These are phyloP conservation scores for Populus hybrid DNA, from an alignment of 441 rosid genomes.

Conservation along the genomic window DNA sequence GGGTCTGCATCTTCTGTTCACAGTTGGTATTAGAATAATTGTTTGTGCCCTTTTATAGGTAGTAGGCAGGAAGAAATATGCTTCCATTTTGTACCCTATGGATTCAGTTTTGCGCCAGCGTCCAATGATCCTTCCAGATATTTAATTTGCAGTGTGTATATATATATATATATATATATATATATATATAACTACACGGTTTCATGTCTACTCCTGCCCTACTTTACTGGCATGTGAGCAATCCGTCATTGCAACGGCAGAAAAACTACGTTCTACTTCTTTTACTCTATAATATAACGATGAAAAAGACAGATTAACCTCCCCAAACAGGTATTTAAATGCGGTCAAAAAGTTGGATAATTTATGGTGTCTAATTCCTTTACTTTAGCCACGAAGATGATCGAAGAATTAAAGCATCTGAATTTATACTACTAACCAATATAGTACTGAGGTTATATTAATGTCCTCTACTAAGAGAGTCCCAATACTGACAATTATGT, in stretches of 20 bases:
- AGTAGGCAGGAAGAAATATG: neutral
- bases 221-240: neutral
- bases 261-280: slow-evolving; percentile 3
- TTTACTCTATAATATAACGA: neutral
- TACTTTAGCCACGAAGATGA: neutral
- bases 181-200: neutral
- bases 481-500: neutral
- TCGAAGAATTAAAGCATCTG: neutral
- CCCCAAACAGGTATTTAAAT: neutral
- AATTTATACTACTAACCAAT: neutral
- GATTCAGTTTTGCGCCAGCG: neutral
- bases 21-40: neutral
- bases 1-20: too few species aligned
- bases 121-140: neutral
- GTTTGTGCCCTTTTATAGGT: neutral
- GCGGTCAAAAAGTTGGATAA: neutral
- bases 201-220: neutral
- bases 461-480: neutral
- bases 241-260: neutral
- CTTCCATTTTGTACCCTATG: too few species aligned
- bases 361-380: neutral
- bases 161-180: too few species aligned
- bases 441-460: neutral
- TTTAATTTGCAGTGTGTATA: neutral
- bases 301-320: neutral